These are phyloP conservation scores for Moesziomyces aphidis DNA, from an alignment of 1,284 basidiomycete genomes.

Conservation along the genomic window DNA sequence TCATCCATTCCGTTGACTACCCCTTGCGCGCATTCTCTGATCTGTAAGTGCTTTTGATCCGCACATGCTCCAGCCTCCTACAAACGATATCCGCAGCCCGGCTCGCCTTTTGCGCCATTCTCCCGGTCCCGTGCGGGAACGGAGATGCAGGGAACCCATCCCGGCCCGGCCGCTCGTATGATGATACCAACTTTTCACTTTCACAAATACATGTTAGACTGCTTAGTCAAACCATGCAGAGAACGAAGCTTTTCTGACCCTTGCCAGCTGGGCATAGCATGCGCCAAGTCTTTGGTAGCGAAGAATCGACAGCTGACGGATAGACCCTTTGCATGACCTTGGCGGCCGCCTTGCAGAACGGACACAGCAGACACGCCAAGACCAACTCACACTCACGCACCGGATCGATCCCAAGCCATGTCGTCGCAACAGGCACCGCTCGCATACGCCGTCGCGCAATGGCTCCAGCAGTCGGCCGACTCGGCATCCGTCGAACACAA, in stretches of 20 bases:
- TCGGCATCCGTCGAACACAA: constrained; percentile 34
- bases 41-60: neutral
- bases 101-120: neutral
- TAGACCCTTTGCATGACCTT: neutral
- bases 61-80: neutral
- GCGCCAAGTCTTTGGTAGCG: neutral
- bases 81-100: neutral
- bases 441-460: constrained; percentile 60
- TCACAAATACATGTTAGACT: constrained; percentile 55
- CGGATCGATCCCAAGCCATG: constrained; percentile 3
- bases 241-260: constrained; percentile 42
- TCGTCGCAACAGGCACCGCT: constrained; percentile 45
- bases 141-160: neutral
- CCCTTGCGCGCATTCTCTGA: neutral
- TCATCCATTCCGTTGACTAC: no score
- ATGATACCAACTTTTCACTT: constrained; percentile 53
- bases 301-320: neutral
- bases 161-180: constrained; percentile 12
- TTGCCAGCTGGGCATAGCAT: neutral
- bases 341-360: no score
- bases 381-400: neutral
- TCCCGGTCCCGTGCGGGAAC: no score
- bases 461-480: constrained; percentile 52
- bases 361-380: constrained; percentile 8
- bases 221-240: constrained; percentile 45